These are phyloP conservation scores for Talaromyces sp. DNA, from an alignment of 2,329 filamentous ascomycete genomes.

Conservation along the genomic window DNA sequence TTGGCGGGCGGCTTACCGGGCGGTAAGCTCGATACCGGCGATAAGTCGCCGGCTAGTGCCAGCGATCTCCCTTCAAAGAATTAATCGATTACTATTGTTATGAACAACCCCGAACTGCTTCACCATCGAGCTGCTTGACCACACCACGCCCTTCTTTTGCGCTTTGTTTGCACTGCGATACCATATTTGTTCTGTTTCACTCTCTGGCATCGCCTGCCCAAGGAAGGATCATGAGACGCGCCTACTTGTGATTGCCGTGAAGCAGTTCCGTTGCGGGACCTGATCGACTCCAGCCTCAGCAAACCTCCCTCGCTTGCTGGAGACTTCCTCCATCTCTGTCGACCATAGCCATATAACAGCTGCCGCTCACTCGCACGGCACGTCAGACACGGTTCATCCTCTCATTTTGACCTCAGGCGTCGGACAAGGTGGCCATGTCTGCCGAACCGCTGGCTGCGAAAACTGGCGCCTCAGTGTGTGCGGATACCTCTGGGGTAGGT, in stretches of 20 bases:
- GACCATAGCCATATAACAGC: not conserved
- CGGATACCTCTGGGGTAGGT: conserved; percentile 25
- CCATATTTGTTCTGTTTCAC: not conserved
- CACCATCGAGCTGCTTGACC: not conserved
- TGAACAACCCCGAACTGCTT: not conserved
- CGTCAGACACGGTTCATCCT: not conserved
- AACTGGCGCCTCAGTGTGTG: conserved; percentile 2
- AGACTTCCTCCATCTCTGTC: not conserved
- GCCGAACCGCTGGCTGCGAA: not conserved
- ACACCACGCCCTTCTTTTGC: not conserved
- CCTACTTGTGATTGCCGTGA: not conserved
- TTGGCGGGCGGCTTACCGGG: not conserved
- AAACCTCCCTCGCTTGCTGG: not conserved
- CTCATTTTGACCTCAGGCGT: not conserved
- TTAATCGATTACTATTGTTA: not conserved
- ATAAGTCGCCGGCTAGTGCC: not conserved
- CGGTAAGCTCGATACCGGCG: not conserved
- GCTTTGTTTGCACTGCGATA: not conserved
- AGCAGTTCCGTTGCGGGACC: not conserved
- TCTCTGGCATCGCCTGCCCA: not conserved
- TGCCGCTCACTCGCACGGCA: not conserved
- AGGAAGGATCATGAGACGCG: not conserved
- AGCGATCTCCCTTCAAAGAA: not conserved
- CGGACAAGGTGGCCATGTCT: conserved; percentile 6
- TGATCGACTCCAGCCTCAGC: not conserved